Base-by-base conservation (phyloP, 345 rosid species). In the Ceriops tagal region DNA sequence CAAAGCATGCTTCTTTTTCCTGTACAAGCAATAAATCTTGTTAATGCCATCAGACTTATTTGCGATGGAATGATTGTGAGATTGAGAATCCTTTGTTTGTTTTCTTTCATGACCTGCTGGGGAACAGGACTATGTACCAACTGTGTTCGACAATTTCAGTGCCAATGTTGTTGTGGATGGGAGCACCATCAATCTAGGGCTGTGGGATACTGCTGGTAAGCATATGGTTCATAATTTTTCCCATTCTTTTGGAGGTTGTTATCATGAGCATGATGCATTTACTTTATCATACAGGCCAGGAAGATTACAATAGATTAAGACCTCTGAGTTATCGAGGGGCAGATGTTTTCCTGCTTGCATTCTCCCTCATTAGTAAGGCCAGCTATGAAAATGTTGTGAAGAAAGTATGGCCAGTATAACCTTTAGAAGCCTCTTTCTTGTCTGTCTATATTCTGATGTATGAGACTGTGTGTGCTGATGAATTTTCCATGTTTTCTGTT, bases 241-340 rank as follows among this genome's bases (percentile, higher is more conserved):
- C 62, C 10, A 57, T 37, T 28, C 11, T 49, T 39, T 20, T 62
- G 19, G 35, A 68, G 8, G 49, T n/a, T 31, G n/a, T 64, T 52
- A 39, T 46, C 0, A 59, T 59, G 39, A 62, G 39, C 67, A 68
- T 63, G 49, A 73, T 69, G 67, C 13, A 62, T 58, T 66, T 61
- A 51, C 61, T 61, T 71, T 47, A 27, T 68, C 71, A 46, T 27
- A 78, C 86, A 92, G 98, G 98, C 69, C 98, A 92, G 82, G 98
- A 92, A 72, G 98, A 92, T 72, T 92, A 92, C 77, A 90, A 89
- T 67, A 87, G 98, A 77, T 72, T 92, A 72, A 84, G 98, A 72
- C 98, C 98, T 43, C 73, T 92, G 83, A 92, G 98, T 77, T 92
- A 92, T 75, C 92, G 96, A 0, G 98, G 98, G 30, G 93, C 98